Base-by-base conservation (phyloP, 2,329 filamentous ascomycete species). In the Lecanosticta acicola region DNA sequence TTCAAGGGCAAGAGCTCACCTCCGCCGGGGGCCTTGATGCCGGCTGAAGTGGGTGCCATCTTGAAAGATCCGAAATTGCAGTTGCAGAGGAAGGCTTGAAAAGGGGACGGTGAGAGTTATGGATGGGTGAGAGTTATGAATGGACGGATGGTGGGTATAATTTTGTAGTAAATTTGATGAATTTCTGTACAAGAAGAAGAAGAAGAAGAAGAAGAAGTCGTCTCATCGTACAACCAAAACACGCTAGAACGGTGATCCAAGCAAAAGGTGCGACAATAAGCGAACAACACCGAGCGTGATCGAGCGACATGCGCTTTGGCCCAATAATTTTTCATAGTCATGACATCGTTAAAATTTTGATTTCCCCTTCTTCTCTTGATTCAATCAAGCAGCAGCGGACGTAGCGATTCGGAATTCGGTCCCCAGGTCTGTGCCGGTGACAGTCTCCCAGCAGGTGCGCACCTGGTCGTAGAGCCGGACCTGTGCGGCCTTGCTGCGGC, bases 1-100 rank as follows among this genome's bases (percentile, higher is more conserved):
- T 88, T 87, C 64, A 87, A 86, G 70, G 74, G 70, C 47, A 82
- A 77, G 64, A 84, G 81, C 48, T 65, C 65, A 3, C 73, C 78
- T 0, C 73, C 78, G 0, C 64, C 70, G 42, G 81, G 79, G 0
- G 81, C 81, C 1, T 59, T 81, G 56, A 73, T 84, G 74, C 81
- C 81, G 0, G 77, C 79, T 4, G 65, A 70, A 3, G 59, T 66
- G 0, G 78, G 76, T 2, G 74, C 74, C 36, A 76, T 81, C 17
- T 56, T 80, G 45, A 71, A 72, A 56, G 67, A 72, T 43, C 57
- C 52, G 7, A 49, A 60, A 33, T 29, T 66, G 46, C 38, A 62
- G 50, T 46, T 66, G 41, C 55, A 64, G 48, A 53, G 44, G 46
- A 51, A 63, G 52, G 39, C 26, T 14, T 41, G 29, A 41, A 14